A percentile compares a stretch with the other conserved stretches of the same genome.
phyloP scores from a whole-genome alignment of 1,284 basidiomycete genomes.

The Ceratobasidium sp. region DNA sequence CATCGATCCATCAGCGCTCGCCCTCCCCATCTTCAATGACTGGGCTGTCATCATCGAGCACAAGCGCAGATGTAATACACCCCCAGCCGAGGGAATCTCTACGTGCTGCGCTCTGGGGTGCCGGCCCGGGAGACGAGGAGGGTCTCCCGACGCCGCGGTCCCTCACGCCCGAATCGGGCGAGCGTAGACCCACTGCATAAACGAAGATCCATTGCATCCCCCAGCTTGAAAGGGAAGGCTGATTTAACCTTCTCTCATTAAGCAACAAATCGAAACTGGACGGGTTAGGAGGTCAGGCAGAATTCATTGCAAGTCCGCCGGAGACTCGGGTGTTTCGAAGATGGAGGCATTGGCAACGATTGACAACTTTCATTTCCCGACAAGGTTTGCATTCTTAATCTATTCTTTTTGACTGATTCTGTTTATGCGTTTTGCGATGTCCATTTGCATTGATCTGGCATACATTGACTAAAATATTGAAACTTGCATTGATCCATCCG shows the following conservation, averaged over 20 bases:
- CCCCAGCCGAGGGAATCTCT: constrained; percentile 33
- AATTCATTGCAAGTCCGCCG: constrained; percentile 40
- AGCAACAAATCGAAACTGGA: constrained; percentile 3
- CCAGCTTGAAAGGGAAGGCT: background rate
- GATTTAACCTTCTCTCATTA: constrained; percentile 20
- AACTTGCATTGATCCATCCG: constrained; percentile 20
- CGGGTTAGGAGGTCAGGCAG: constrained; percentile 16
- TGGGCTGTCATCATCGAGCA: background rate
- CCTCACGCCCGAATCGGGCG: constrained; percentile 33
- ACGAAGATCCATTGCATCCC: background rate
- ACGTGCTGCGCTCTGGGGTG: constrained; percentile 35
- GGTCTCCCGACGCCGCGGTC: constrained; percentile 41
- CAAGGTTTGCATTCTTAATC: constrained; percentile 6
- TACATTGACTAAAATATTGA: constrained; percentile 35
- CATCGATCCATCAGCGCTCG: constrained; percentile 21
- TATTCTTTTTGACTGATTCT: constrained; percentile 19
- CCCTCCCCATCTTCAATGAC: constrained; percentile 15
- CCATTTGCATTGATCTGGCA: background rate
- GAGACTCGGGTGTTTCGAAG: constrained; percentile 23
- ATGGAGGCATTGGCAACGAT: background rate
- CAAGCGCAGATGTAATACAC: background rate
- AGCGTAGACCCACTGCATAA: constrained; percentile 26
- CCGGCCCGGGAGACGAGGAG: constrained; percentile 36
- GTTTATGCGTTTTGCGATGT: constrained; percentile 10
- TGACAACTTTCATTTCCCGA: background rate